A percentile compares a stretch with the other conserved stretches of the same genome.
Evolutionary conservation across 1,284 basidiomycete species (phyloP).

Genomic region (Flammula alnicola): DNA sequence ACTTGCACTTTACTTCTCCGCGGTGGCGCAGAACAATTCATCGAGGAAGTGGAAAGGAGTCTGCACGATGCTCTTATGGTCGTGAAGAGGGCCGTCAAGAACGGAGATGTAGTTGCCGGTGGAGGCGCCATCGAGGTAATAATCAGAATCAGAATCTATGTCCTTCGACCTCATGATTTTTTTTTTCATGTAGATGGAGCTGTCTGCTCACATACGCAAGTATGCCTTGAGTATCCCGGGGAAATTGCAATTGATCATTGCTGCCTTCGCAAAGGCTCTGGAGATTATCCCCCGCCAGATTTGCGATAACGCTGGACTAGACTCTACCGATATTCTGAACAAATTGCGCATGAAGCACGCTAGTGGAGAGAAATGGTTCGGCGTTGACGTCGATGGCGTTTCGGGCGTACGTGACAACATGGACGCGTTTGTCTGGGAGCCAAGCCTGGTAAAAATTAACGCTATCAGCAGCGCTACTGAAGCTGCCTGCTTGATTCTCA

Average conservation of each 20-base stretch:
- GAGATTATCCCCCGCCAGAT: conserved; percentile 99
- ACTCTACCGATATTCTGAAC: conserved; percentile 97
- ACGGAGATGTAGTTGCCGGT: conserved; percentile 95
- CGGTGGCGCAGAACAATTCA: conserved; percentile 98
- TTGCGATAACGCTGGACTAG: conserved; percentile 97
- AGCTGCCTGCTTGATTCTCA: conserved; percentile 94
- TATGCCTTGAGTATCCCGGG: conserved; percentile 93
- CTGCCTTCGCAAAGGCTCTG: conserved; percentile 96
- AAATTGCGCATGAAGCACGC: conserved; percentile 98
- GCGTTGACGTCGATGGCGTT: conserved; percentile 91
- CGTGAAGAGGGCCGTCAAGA: conserved; percentile 95
- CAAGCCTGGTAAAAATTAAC: conserved; percentile 93
- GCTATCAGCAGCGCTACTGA: conserved; percentile 95
- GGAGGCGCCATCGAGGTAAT: conserved; percentile 95
- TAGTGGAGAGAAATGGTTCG: conserved; percentile 86
- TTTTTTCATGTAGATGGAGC: conserved; percentile 87
- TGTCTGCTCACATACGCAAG: conserved; percentile 91
- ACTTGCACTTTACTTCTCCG: conserved; percentile 96
- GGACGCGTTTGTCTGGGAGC: conserved; percentile 99
- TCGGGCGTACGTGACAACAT: conserved; percentile 95
- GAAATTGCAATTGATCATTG: conserved; percentile 94
- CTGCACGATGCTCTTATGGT: conserved; percentile 99
- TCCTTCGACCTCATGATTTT: too few relatives aligned
- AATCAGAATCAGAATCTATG: too few relatives aligned
- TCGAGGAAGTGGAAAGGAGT: conserved; percentile 97